These are phyloP conservation scores for Bertia moriformis DNA, from an alignment of 2,329 filamentous ascomycete genomes.

Conservation along the genomic window DNA sequence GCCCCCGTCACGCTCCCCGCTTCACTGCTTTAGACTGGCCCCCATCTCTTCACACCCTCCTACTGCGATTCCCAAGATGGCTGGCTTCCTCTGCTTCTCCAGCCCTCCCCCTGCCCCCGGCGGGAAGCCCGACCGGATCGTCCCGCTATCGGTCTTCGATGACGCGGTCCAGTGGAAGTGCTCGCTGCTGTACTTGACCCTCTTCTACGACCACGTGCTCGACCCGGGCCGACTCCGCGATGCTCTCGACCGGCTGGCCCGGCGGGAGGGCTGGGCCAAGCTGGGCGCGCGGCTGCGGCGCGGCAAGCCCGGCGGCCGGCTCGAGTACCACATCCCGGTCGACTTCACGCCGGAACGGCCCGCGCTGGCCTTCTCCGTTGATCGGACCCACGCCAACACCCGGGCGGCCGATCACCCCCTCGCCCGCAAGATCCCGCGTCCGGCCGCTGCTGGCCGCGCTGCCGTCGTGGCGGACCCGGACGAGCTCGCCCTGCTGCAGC, in stretches of 20 bases:
- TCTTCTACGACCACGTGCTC: slow-evolving; percentile 13
- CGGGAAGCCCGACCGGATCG: too few relatives aligned
- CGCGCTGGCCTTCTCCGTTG: slow-evolving; percentile 17
- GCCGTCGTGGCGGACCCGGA: slow-evolving; percentile 9
- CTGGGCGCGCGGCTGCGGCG: slow-evolving; percentile 9
- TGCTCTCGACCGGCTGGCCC: slow-evolving; percentile 5
- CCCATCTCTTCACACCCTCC: too few relatives aligned
- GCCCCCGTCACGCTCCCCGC: too few relatives aligned
- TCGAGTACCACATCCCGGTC: slow-evolving; percentile 25
- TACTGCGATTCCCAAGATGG: too few relatives aligned
- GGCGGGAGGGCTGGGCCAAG: slow-evolving; percentile 10
- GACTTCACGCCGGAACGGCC: slow-evolving; percentile 17
- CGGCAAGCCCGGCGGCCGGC: slow-evolving; percentile 10
- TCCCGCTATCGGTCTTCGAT: too few relatives aligned
- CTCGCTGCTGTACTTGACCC: too few relatives aligned
- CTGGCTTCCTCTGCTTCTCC: too few relatives aligned
- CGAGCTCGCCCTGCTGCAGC: slow-evolving; percentile 9
- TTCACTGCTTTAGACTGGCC: too few relatives aligned
- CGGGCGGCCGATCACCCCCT: slow-evolving; percentile 19
- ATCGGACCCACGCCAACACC: slow-evolving; percentile 11
- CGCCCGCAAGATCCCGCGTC: slow-evolving; percentile 13
- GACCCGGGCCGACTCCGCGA: slow-evolving; percentile 8
- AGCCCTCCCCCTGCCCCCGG: too few relatives aligned
- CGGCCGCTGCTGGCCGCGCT: too few relatives aligned
- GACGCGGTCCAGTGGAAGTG: too few relatives aligned